Conservation (phyloP, 2,329 filamentous ascomycete genomes). For the Rhynchosporium secalis region DNA sequence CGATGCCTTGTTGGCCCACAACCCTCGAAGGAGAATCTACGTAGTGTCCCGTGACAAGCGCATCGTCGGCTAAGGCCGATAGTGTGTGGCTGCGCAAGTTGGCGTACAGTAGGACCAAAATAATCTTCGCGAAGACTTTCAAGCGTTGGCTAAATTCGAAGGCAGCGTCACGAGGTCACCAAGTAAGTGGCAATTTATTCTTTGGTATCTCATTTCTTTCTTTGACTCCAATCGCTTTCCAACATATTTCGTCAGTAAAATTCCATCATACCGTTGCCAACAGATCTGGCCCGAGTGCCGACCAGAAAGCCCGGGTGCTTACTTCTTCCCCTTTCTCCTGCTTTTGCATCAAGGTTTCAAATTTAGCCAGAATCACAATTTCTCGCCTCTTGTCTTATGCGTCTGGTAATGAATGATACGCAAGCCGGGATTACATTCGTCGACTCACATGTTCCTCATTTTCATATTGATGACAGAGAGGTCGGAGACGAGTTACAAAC, state of each 20-base stretch:
- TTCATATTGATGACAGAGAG: too few species aligned
- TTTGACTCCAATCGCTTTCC: not conserved
- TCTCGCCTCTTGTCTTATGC: not conserved
- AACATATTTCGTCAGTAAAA: not conserved
- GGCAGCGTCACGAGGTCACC: too few species aligned
- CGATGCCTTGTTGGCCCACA: not conserved
- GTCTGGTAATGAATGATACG: too few species aligned
- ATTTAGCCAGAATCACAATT: not conserved
- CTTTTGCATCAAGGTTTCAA: not conserved
- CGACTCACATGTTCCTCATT: too few species aligned
- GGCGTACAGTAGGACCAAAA: not conserved
- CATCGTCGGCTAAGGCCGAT: constrained; percentile 3
- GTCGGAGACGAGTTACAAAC: too few species aligned
- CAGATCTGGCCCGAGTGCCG: not conserved
- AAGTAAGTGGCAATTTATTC: too few species aligned
- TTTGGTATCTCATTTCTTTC: not conserved
- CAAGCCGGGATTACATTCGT: too few species aligned
- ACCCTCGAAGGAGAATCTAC: not conserved
- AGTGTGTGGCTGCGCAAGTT: constrained; percentile 7
- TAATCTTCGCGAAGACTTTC: not conserved
- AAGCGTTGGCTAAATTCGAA: not conserved
- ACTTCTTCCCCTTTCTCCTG: not conserved
- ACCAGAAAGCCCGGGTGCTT: not conserved
- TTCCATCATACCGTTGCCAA: not conserved
- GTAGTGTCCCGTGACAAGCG: not conserved